Evolutionary conservation across 306 rosid genomes (phyloP), one percentile per base, ranked within the genome.

Genomic region (Hippophae tibetana): DNA sequence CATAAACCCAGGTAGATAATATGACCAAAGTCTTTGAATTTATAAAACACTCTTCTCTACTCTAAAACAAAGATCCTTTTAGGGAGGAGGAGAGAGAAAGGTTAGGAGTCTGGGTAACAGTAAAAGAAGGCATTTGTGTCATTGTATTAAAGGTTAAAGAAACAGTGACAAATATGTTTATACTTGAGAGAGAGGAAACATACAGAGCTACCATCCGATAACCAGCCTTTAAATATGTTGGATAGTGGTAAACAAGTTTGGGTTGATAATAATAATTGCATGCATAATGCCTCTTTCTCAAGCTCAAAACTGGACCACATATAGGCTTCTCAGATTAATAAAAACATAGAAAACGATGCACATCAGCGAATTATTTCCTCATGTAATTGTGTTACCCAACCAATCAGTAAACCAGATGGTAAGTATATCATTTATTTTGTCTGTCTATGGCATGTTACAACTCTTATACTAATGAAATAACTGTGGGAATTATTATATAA

Each of bases 171-270:
- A 23, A 45, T 69, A 31, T 26, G 42, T 56, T 42, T 47, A 10
- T 56, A 9, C 43, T 5, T 44, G 1, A 23, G 43, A 18, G 63
- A 45, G 45, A 26, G 13, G 14, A 52, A n/a, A n/a, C 23, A 81
- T 65, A 77, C 78, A 1, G 86, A 81, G 38, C 63, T 67, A 56
- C 77, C 86, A 26, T 61, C 77, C 61, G 80, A 72, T 52, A 81
- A 81, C 62, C 86, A 74, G 68, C 72, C 76, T 57, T 73, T 80
- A 45, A 81, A 71, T 67, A 68, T 74, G 54, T 25, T 76, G 71
- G 80, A 77, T 59, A 73, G 67, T 61, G 76, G 77, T 62, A 76
- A 74, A 77, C 80, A 73, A 14, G 58, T 53, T 61, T 81, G 82
- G 86, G 57, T 52, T 47, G 86, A 77, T 60, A 81, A 68, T 74